Percentiles rank a stretch among this genome's conserved stretches.
Conservation (phyloP, 805 yeast species). For the Metschnikowia santaceciliae region DNA sequence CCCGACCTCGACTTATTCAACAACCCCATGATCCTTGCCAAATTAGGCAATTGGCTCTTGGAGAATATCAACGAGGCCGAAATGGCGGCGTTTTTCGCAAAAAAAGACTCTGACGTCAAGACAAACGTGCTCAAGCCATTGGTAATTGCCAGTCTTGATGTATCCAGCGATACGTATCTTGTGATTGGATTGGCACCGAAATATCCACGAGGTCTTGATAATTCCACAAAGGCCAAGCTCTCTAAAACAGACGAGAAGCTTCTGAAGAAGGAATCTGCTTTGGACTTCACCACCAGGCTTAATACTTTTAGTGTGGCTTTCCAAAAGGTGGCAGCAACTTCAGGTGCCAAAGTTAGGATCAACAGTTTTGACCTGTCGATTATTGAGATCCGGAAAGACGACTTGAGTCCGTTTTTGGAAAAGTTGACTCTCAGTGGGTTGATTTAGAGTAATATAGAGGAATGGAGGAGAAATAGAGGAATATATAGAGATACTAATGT, state of each 20-base stretch:
- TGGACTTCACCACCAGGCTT: slow-evolving; percentile 41
- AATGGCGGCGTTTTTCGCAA: slow-evolving; percentile 23
- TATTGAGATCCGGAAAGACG: slow-evolving; percentile 85
- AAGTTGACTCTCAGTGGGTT: slow-evolving; percentile 70
- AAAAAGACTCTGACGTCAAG: slow-evolving; percentile 27
- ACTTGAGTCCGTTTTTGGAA: slow-evolving; percentile 82
- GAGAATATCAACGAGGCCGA: slow-evolving; percentile 86
- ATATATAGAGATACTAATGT: not conserved
- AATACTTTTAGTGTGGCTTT: slow-evolving; percentile 90
- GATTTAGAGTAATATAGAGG: slow-evolving; percentile 16
- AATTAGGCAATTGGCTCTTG: slow-evolving; percentile 86
- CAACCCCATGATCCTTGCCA: slow-evolving; percentile 80
- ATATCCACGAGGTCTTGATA: slow-evolving; percentile 50
- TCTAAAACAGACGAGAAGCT: slow-evolving; percentile 2
- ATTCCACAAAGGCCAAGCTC: slow-evolving; percentile 31
- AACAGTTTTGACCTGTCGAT: slow-evolving; percentile 95
- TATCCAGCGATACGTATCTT: slow-evolving; percentile 67
- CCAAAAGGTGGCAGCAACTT: slow-evolving; percentile 76
- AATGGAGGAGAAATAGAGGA: not conserved
- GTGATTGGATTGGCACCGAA: slow-evolving; percentile 89
- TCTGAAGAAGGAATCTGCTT: slow-evolving; percentile 17
- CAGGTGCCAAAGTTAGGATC: slow-evolving; percentile 85
- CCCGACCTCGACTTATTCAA: slow-evolving; percentile 74
- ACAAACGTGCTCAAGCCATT: slow-evolving; percentile 57
- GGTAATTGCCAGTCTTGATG: slow-evolving; percentile 80